Percentiles rank a stretch among this genome's conserved stretches.
phyloP scores from a whole-genome alignment of 352 stramenopile genomes.

The Pythium sp. region DNA sequence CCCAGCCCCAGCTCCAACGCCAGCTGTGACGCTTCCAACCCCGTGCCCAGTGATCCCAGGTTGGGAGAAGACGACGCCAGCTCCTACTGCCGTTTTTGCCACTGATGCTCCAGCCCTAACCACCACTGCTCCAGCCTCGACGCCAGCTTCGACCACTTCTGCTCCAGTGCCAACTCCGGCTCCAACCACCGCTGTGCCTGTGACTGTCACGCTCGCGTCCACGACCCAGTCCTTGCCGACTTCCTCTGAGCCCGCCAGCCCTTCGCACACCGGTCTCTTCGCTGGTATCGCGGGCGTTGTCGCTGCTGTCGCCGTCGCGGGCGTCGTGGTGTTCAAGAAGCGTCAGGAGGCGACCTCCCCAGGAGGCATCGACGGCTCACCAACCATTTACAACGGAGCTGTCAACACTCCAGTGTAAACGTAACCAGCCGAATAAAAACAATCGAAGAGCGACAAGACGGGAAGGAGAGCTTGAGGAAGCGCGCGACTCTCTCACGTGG shows the following conservation, averaged over 20 bases:
- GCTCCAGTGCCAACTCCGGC: neutral
- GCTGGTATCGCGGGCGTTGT: conserved; percentile 20
- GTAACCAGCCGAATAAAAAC: neutral
- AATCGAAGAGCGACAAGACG: neutral
- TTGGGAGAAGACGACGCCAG: conserved; percentile 18
- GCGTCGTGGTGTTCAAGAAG: conserved; percentile 35
- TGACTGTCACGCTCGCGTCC: conserved; percentile 9
- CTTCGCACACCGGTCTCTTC: conserved; percentile 21
- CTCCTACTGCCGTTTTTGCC: neutral
- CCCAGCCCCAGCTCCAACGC: conserved; percentile 10
- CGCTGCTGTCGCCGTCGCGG: conserved; percentile 34
- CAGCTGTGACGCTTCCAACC: conserved; percentile 7
- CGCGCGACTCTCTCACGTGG: neutral
- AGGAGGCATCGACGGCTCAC: conserved; percentile 2
- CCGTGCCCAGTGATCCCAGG: conserved; percentile 24
- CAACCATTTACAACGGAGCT: conserved; percentile 17
- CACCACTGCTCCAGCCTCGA: neutral
- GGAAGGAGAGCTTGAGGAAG: neutral
- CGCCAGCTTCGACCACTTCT: neutral
- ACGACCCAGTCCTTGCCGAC: conserved; percentile 10
- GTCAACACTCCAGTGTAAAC: conserved; percentile 17
- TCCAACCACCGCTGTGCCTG: conserved; percentile 5
- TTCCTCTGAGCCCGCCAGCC: conserved; percentile 10
- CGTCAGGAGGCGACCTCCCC: conserved; percentile 1
- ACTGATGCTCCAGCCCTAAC: neutral